Conservation (phyloP, 768 basidiomycete genomes). For the Tylopilus sp. region DNA sequence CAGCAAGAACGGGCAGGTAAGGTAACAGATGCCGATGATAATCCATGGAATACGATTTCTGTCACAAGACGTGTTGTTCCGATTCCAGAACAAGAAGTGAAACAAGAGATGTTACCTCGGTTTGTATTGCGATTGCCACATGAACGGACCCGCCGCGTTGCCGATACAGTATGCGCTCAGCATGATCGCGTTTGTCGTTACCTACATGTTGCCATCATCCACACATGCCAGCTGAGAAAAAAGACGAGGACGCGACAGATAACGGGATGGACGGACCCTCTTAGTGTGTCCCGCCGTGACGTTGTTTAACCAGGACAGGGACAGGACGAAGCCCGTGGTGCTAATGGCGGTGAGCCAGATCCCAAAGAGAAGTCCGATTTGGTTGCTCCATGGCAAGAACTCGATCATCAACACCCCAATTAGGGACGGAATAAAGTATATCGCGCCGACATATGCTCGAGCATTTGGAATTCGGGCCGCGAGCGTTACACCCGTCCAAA, state of each 20-base stretch:
- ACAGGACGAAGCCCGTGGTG: slow-evolving; percentile 57
- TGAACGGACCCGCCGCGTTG: slow-evolving; percentile 70
- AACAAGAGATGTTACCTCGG: slow-evolving; percentile 44
- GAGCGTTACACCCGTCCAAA: slow-evolving; percentile 60
- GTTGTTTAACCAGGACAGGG: slow-evolving; percentile 60
- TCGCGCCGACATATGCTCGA: slow-evolving; percentile 58
- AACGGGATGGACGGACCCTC: slow-evolving; percentile 44
- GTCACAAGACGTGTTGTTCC: neutral
- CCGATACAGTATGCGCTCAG: slow-evolving; percentile 66
- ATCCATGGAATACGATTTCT: slow-evolving; percentile 78
- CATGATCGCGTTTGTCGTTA: slow-evolving; percentile 61
- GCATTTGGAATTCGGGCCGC: slow-evolving; percentile 54
- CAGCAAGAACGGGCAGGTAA: slow-evolving; percentile 45
- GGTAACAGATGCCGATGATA: slow-evolving; percentile 66
- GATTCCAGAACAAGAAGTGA: neutral
- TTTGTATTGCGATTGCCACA: slow-evolving; percentile 69
- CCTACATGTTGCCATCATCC: slow-evolving; percentile 5
- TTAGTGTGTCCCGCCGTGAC: slow-evolving; percentile 75
- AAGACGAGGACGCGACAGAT: neutral
- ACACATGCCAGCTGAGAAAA: neutral
- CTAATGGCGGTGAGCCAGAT: slow-evolving; percentile 39
- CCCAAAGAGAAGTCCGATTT: slow-evolving; percentile 60
- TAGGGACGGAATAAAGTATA: slow-evolving; percentile 64
- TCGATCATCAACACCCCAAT: slow-evolving; percentile 61
- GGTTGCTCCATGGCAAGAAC: slow-evolving; percentile 60